Evolutionary conservation across 2,329 filamentous ascomycete species (phyloP).

Genomic region (Talaromyces sp.): DNA sequence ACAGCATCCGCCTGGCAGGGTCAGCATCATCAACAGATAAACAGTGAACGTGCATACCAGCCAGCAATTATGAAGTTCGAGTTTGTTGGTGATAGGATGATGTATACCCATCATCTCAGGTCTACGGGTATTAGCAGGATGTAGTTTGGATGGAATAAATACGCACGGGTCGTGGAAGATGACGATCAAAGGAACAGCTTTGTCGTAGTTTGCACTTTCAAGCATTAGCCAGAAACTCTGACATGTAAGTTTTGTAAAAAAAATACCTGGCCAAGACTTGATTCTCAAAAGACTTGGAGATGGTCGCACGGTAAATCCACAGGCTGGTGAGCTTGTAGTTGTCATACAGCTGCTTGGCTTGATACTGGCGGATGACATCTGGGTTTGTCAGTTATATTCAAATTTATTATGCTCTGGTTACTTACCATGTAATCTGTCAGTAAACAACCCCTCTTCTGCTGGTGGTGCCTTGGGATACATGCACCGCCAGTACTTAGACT

Average conservation of each 20-base stretch:
- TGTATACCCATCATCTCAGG: slow-evolving; percentile 65
- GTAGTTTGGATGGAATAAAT: slow-evolving; percentile 3
- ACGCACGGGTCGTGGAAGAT: slow-evolving; percentile 87
- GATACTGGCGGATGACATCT: slow-evolving; percentile 73
- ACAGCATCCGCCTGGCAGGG: slow-evolving; percentile 68
- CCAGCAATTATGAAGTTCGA: slow-evolving; percentile 82
- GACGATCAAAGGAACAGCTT: slow-evolving; percentile 65
- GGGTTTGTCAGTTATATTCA: slow-evolving; percentile 4
- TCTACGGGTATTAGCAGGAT: slow-evolving; percentile 34
- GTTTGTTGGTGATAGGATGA: slow-evolving; percentile 63
- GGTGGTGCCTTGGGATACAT: slow-evolving; percentile 61
- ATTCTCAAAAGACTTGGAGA: slow-evolving; percentile 76
- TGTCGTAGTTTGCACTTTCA: slow-evolving; percentile 57
- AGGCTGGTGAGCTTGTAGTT: slow-evolving; percentile 74
- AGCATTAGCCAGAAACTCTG: not conserved
- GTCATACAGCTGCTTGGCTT: slow-evolving; percentile 65
- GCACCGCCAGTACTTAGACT: slow-evolving; percentile 76
- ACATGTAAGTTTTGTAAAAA: not conserved
- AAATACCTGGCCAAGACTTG: slow-evolving; percentile 72
- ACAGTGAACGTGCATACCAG: slow-evolving; percentile 56
- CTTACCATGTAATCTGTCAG: slow-evolving; percentile 59
- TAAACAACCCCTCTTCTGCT: slow-evolving; percentile 23
- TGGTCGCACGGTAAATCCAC: slow-evolving; percentile 66
- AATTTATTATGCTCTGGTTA: not conserved
- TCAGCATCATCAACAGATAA: slow-evolving; percentile 1